Evolutionary conservation across 345 rosid species (phyloP), one percentile per base, ranked within the genome.

Genomic region (Hypericum perforatum): DNA sequence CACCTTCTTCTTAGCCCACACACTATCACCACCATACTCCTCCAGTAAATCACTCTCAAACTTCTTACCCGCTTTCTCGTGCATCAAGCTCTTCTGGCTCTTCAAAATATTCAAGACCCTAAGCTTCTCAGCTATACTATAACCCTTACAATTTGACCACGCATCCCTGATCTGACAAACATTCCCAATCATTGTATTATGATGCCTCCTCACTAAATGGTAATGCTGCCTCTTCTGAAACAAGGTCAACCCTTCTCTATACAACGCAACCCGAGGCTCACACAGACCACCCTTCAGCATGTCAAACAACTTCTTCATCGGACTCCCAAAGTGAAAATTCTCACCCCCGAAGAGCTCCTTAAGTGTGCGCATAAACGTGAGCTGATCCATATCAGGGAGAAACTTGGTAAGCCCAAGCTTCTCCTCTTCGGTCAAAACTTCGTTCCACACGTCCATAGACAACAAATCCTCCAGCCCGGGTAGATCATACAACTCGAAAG

Each of bases 371-470:
- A 70, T 74, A 64, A 74, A 94, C 0, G 79, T 72, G 51, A 67
- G 70, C 67, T 82, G 89, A 73, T 94, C 99, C 81, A 80, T 68
- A 52, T 89, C 97, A 11, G 97, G 99, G 2, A 94, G 71, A 66
- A 74, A 80, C 68, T 63, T 78, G 0, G 94, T 54, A 16, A 94
- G 92, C 41, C 80, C 66, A 44, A 84, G 70, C 60, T 83, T 77
- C 53, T 94, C 99, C 16, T 86, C 97, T 44, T 94, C 97, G 60
- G 78, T 77, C 41, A 94, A 71, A 61, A 72, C 66, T 49, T 86
- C 95, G 57, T 94, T 94, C 99, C 99, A 94, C 58, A 81, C 97
- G 74, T 89, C 89, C 65, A 84, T 80, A 63, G 99, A 80, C 62
- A 94, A 74, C 53, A 94, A 74, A 67, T 72, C 85, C 64, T 78